Conservation (phyloP, 345 rosid genomes). For the Populus ilicifolia region DNA sequence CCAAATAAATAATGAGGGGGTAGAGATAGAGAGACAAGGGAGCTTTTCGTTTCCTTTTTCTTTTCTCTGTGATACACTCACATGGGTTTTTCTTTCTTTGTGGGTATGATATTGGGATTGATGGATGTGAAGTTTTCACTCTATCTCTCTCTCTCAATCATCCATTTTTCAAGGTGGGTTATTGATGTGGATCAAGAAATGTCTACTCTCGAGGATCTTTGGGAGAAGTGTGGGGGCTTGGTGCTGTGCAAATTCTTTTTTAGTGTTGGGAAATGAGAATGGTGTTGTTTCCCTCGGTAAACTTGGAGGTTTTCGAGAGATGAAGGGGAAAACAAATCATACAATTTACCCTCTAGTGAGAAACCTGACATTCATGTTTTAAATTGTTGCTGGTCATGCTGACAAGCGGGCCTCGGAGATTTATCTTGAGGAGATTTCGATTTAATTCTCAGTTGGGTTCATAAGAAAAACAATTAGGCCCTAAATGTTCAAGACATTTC, state of each 20-base stretch:
- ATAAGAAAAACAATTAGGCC: too few species aligned
- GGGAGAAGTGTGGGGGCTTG: slow-evolving; percentile 39
- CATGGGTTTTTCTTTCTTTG: slow-evolving; percentile 8
- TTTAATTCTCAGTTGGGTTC: too few species aligned
- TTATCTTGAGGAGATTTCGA: too few species aligned
- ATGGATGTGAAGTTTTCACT: slow-evolving; percentile 21
- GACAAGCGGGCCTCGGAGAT: too few species aligned
- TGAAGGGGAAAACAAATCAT: background rate
- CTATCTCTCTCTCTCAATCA: background rate
- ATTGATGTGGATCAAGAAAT: slow-evolving; percentile 41
- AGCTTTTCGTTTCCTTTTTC: background rate
- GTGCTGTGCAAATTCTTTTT: slow-evolving; percentile 33
- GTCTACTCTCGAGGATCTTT: slow-evolving; percentile 40
- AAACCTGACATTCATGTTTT: too few species aligned
- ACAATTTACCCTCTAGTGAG: background rate
- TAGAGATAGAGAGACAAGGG: background rate
- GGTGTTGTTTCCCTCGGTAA: slow-evolving; percentile 15
- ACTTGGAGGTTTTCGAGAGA: background rate
- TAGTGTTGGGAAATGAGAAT: slow-evolving; percentile 44
- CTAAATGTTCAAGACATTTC: too few species aligned
- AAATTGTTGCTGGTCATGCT: too few species aligned
- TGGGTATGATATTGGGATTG: slow-evolving; percentile 41
- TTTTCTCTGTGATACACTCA: background rate
- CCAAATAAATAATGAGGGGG: too few species aligned
- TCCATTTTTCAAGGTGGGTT: slow-evolving; percentile 50